Conservation (phyloP, 257 asterid genomes). For the Buddleja alternifolia region DNA sequence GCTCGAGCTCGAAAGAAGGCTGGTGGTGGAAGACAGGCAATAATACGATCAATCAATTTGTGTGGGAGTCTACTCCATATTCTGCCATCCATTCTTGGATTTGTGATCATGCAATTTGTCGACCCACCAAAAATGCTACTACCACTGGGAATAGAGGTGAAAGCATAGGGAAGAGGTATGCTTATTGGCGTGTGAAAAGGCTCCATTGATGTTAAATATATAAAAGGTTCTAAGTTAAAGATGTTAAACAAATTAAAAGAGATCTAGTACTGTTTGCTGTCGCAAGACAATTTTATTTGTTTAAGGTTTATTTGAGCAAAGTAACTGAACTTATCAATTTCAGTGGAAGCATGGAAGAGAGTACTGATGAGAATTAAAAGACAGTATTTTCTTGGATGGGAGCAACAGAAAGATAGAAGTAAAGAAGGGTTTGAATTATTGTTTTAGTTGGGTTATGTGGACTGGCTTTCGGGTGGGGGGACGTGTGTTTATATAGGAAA, state of each 20-base stretch:
- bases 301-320: constrained; percentile 32
- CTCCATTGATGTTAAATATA: constrained; percentile 47
- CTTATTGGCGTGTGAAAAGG: constrained; percentile 51
- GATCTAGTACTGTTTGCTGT: too few relatives aligned
- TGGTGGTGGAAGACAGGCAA: constrained; percentile 84
- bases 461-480: constrained; percentile 28
- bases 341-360: constrained; percentile 38
- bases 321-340: constrained; percentile 39
- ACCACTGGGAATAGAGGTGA: constrained; percentile 26
- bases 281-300: too few relatives aligned
- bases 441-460: constrained; percentile 30
- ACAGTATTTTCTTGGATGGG: constrained; percentile 22
- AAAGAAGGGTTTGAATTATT: not conserved
- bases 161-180: constrained; percentile 54
- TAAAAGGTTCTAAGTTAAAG: not conserved
- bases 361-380: constrained; percentile 3
- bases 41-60: constrained; percentile 63
- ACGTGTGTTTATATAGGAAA: constrained; percentile 48
- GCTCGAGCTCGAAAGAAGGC: constrained; percentile 80
- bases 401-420: constrained; percentile 18
- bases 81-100: constrained; percentile 75
- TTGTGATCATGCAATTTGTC: constrained; percentile 14
- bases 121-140: constrained; percentile 13
- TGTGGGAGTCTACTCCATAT: constrained; percentile 89
- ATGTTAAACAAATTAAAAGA: too few relatives aligned